These are phyloP conservation scores for Fusarium proliferatum DNA, from an alignment of 2,329 filamentous ascomycete genomes.

Conservation along the genomic window DNA sequence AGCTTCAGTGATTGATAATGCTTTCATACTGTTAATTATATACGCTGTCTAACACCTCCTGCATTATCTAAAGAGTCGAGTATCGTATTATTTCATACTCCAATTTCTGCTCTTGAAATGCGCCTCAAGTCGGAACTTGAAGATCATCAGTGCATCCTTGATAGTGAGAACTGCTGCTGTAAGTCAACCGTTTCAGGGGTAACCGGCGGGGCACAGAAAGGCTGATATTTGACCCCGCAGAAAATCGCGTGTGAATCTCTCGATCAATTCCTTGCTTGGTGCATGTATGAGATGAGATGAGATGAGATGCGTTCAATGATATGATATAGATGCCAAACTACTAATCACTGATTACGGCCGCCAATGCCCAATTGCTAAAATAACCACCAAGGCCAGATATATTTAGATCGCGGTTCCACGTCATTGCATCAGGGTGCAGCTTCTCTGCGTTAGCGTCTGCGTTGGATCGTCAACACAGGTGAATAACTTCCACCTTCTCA, in stretches of 20 bases:
- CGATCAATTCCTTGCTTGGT: conserved; percentile 9
- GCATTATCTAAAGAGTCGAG: neutral
- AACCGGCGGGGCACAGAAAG: conserved; percentile 3
- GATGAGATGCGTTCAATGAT: neutral
- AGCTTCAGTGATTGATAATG: neutral
- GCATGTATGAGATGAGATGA: neutral
- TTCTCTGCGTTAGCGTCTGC: conserved; percentile 13
- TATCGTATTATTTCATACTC: neutral
- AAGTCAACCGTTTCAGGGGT: conserved; percentile 19
- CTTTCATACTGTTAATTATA: neutral
- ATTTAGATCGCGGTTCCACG: neutral
- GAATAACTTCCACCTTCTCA: conserved; percentile 20
- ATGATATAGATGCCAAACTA: neutral
- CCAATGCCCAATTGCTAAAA: neutral
- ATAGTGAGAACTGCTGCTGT: conserved; percentile 4
- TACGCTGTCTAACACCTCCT: neutral
- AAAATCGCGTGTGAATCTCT: conserved; percentile 19
- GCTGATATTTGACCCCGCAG: conserved; percentile 19
- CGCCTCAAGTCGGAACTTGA: neutral
- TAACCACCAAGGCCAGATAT: neutral
- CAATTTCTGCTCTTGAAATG: neutral
- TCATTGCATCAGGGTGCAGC: conserved; percentile 11
- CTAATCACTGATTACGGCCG: neutral
- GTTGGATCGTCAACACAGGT: neutral
- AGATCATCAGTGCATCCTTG: neutral